phyloP scores from a whole-genome alignment of 2,329 filamentous ascomycete genomes.

The Coccinonectria pachysandricola region DNA sequence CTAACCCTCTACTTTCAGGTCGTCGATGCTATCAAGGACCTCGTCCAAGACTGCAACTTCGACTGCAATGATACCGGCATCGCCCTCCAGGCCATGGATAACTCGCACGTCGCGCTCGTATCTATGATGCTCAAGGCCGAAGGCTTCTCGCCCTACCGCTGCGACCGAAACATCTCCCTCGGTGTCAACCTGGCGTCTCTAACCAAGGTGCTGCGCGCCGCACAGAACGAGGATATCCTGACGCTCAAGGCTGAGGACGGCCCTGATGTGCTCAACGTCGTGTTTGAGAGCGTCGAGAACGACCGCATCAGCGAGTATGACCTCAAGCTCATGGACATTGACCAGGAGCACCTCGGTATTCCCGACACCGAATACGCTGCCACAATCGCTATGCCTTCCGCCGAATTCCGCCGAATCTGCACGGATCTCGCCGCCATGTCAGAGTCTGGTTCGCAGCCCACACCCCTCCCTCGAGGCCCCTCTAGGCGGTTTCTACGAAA shows the following conservation, averaged over 20 bases:
- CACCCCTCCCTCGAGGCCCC: too few relatives aligned
- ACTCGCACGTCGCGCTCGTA: constrained; percentile 96
- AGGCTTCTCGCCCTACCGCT: constrained; percentile 88
- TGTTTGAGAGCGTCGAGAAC: constrained; percentile 82
- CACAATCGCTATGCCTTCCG: constrained; percentile 76
- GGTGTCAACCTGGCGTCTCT: constrained; percentile 94
- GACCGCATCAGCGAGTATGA: constrained; percentile 98
- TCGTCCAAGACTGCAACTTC: constrained; percentile 99
- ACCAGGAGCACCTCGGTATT: constrained; percentile 98
- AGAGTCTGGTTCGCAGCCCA: constrained; percentile 95
- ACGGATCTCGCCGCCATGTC: constrained; percentile 85
- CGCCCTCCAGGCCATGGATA: constrained; percentile 98
- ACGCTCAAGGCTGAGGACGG: constrained; percentile 97
- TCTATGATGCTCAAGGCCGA: constrained; percentile 98
- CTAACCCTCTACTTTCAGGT: constrained; percentile 50
- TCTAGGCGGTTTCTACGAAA: too few relatives aligned
- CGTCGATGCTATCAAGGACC: constrained; percentile 97
- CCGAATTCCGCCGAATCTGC: constrained; percentile 91
- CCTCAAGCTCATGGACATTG: constrained; percentile 99
- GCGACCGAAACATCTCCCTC: constrained; percentile 96
- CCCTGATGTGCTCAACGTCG: constrained; percentile 87
- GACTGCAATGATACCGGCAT: constrained; percentile 99
- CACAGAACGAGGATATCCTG: constrained; percentile 86
- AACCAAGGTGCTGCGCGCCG: constrained; percentile 92
- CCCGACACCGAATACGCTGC: constrained; percentile 98